These are phyloP conservation scores for Salvia rosmarinus DNA, from an alignment of 257 asterid genomes.

Conservation along the genomic window DNA sequence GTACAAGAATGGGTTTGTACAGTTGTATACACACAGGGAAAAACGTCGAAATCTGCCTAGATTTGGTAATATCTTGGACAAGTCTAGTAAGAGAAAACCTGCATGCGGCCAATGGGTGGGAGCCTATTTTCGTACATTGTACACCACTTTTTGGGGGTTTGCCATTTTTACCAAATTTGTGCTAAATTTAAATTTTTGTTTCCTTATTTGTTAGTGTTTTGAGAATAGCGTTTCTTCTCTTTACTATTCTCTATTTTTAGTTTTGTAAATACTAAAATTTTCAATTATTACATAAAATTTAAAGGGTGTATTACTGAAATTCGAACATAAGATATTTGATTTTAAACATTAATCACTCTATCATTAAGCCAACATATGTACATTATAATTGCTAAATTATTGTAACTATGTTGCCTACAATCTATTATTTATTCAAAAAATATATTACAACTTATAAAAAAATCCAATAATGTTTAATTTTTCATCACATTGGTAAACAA, in stretches of 20 bases:
- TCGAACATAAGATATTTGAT: too few species aligned
- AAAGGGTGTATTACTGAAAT: too few species aligned
- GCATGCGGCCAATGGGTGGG: not conserved
- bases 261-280: not conserved
- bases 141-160: constrained; percentile 18
- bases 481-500: too few species aligned
- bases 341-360: too few species aligned
- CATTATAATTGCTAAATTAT: not conserved
- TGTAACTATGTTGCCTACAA: not conserved
- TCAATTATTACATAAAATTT: too few species aligned
- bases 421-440: not conserved
- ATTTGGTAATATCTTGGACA: constrained; percentile 40
- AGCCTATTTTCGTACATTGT: constrained; percentile 28
- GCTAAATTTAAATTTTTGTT: not conserved
- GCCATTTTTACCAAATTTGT: constrained; percentile 8
- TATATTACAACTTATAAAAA: too few species aligned
- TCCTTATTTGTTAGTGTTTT: not conserved
- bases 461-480: too few species aligned
- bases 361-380: too few species aligned
- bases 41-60: constrained; percentile 39
- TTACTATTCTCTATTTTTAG: not conserved
- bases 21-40: constrained; percentile 20
- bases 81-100: not conserved
- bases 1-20: constrained; percentile 26
- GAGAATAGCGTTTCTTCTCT: not conserved